Percentiles rank a stretch among this genome's conserved stretches.
These are phyloP conservation scores for Zalaria obscura DNA, from an alignment of 2,329 filamentous ascomycete genomes.

Conservation along the genomic window DNA sequence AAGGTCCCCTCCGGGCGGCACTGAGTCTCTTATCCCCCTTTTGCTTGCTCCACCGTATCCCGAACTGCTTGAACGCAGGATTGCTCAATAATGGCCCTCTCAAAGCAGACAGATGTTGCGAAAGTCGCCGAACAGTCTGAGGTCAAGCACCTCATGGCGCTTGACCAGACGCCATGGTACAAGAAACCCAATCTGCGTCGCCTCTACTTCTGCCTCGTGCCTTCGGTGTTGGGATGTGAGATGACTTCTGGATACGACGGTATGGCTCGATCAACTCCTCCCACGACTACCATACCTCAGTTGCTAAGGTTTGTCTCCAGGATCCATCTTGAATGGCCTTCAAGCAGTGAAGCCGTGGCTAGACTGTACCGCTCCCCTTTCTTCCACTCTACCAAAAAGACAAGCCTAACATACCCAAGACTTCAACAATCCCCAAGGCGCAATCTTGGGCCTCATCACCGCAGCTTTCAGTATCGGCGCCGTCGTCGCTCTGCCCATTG, in stretches of 20 bases:
- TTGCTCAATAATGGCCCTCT: background rate
- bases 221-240: slow-evolving; percentile 4
- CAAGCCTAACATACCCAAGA: slow-evolving; percentile 8
- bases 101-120: slow-evolving; percentile 6
- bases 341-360: slow-evolving; percentile 29
- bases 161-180: slow-evolving; percentile 4
- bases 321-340: slow-evolving; percentile 32
- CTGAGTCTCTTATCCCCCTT: no score
- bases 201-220: slow-evolving; percentile 4
- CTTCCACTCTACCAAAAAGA: background rate
- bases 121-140: slow-evolving; percentile 7
- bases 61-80: no score
- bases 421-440: slow-evolving; percentile 23
- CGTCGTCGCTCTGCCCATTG: slow-evolving; percentile 22
- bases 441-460: slow-evolving; percentile 24
- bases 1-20: no score
- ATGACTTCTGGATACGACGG: background rate
- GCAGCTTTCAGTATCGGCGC: slow-evolving; percentile 26
- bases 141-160: slow-evolving; percentile 3
- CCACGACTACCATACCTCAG: no score
- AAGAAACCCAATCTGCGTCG: slow-evolving; percentile 7
- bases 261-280: background rate
- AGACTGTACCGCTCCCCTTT: slow-evolving; percentile 7
- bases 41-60: slow-evolving; percentile 10
- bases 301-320: background rate